These are phyloP conservation scores for Magnaporthiopsis incrustans DNA, from an alignment of 2,329 filamentous ascomycete genomes.

Conservation along the genomic window DNA sequence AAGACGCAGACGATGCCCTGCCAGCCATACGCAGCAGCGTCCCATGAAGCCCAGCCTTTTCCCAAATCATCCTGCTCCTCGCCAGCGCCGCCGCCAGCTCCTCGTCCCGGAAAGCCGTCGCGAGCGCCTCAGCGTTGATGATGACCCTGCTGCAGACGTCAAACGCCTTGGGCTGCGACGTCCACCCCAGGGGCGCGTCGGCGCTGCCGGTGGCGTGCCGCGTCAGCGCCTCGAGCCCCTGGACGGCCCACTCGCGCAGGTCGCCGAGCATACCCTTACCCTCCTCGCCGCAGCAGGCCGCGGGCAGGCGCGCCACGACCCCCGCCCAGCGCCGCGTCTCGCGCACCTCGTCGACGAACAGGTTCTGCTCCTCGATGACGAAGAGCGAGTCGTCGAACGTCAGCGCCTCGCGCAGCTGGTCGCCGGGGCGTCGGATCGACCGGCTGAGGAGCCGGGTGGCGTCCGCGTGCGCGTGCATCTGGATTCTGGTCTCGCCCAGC, in stretches of 20 bases:
- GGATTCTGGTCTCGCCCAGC: constrained; percentile 18
- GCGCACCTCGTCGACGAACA: constrained; percentile 78
- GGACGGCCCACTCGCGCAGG: constrained; percentile 38
- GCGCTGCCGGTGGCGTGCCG: constrained; percentile 13
- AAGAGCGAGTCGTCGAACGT: constrained; percentile 65
- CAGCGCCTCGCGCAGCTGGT: constrained; percentile 37
- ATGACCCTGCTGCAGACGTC: constrained; percentile 45
- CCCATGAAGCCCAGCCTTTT: constrained; percentile 12
- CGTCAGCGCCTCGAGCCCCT: constrained; percentile 38
- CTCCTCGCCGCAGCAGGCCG: background rate
- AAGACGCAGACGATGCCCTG: background rate
- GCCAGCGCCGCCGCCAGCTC: constrained; percentile 9
- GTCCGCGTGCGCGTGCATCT: background rate
- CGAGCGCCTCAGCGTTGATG: constrained; percentile 28
- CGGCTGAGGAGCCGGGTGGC: too few species aligned
- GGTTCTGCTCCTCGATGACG: constrained; percentile 82
- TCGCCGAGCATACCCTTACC: constrained; percentile 10
- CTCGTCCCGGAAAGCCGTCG: background rate
- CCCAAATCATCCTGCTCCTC: constrained; percentile 6
- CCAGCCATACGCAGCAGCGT: constrained; percentile 12
- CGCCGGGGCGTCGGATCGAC: constrained; percentile 19
- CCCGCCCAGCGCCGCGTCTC: constrained; percentile 64
- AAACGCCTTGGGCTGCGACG: constrained; percentile 60
- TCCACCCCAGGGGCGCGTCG: constrained; percentile 68
- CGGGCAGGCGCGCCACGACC: constrained; percentile 30